These are phyloP conservation scores for Trichoderma gamsii DNA, from an alignment of 495 filamentous ascomycete species.

Conservation along the genomic window DNA sequence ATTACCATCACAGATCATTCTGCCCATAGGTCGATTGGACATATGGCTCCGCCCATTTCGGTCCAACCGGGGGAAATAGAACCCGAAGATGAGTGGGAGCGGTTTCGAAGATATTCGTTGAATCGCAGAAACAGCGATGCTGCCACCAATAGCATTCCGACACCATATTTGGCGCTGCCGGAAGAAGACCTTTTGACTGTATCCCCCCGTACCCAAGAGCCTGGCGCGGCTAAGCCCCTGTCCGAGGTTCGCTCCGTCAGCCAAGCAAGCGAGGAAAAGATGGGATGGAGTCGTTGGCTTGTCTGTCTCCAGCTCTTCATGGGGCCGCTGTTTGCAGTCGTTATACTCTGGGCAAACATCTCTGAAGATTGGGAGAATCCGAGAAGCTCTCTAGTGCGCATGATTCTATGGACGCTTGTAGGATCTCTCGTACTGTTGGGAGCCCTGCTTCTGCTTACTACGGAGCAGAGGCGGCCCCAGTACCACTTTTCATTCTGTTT, in stretches of 20 bases:
- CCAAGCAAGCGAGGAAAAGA: constrained; percentile 27
- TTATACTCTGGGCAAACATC: constrained; percentile 70
- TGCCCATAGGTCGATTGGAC: constrained; percentile 23
- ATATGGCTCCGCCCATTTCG: constrained; percentile 28
- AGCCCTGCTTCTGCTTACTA: constrained; percentile 58
- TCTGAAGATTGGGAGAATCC: constrained; percentile 43
- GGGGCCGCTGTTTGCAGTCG: constrained; percentile 74
- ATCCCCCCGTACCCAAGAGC: constrained; percentile 16
- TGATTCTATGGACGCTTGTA: constrained; percentile 63
- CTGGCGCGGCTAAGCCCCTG: constrained; percentile 22
- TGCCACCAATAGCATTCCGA: constrained; percentile 5
- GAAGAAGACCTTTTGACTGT: background rate
- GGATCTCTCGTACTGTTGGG: constrained; percentile 60
- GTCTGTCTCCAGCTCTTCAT: constrained; percentile 77
- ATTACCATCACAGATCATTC: constrained; percentile 30
- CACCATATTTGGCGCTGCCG: background rate
- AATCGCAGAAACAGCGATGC: constrained; percentile 33
- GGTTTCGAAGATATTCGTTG: constrained; percentile 31
- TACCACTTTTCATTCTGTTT: constrained; percentile 76
- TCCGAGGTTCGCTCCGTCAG: constrained; percentile 20
- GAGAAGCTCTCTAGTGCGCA: constrained; percentile 44
- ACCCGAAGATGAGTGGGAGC: constrained; percentile 46
- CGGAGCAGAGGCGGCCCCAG: constrained; percentile 48
- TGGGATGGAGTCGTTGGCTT: constrained; percentile 88
- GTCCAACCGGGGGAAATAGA: constrained; percentile 24